Base-by-base conservation (phyloP, 2,329 filamentous ascomycete species). In the Trichoderma afroharzianum region DNA sequence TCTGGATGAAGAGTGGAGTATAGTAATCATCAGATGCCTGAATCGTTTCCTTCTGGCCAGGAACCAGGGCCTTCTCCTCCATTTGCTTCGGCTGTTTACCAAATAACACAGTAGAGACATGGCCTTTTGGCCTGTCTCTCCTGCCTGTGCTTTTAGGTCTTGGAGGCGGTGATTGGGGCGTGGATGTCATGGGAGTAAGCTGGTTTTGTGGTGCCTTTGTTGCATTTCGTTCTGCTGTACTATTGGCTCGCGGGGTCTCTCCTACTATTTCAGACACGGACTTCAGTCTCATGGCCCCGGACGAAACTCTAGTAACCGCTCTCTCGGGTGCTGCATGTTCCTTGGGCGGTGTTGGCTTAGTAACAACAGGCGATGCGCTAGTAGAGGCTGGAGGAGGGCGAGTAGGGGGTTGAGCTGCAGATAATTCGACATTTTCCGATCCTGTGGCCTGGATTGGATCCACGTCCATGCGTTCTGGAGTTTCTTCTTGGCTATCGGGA, bases 81-180 rank as follows among this genome's bases (percentile, higher is more conserved):
- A 81, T 75, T 61, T 83, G 84, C 74, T 84, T 84, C 1, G 83
- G 83, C 70, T 90, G 88, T 77, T 93, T 94, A 3, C 92, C 91
- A 78, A 97, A 96, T 0, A 95, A 86, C 4, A 96, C 93, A 0
- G 90, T 93, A 1, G 91, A 93, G 15, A 91, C 84, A 75, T 91
- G 91, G 74, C 86, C 89, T 77, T 90, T 91, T 64, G 88, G 86
- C 74, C 85, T 87, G 36, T 88, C 85, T 74, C 87, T 89, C 50
- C 82, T 82, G 72, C 87, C 86, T 32, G 75, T 74, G 8, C 77
- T 69, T 30, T 76, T 77, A 6, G 76, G 73, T 63, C 79, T 80
- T 3, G 79, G 74, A 1, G 78, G 78, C 4, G 84, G 83, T 15
- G 84, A 86, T 73, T 81, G 83, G 69, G 81, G 83, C 26, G 82